A percentile compares a stretch with the other conserved stretches of the same genome.
These are phyloP conservation scores for Blastobotrys serpentis DNA, from an alignment of 1,139 yeast genomes.

Conservation along the genomic window DNA sequence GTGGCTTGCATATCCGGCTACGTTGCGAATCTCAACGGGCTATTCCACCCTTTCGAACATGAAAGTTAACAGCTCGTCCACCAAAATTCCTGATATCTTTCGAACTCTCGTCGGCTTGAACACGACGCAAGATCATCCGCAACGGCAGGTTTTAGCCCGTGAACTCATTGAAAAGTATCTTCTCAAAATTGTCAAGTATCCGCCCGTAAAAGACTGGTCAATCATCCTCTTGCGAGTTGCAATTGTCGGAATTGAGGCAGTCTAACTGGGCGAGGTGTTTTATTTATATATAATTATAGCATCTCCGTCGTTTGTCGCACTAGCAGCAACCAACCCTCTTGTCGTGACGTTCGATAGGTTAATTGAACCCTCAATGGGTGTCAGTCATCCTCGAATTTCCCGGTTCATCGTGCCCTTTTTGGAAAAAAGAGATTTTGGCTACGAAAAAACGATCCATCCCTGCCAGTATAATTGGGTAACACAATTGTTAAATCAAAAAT, in stretches of 20 bases:
- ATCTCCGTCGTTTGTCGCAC: too few relatives aligned
- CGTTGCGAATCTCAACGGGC: conserved; percentile 24
- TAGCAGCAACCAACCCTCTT: too few relatives aligned
- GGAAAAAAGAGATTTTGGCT: too few relatives aligned
- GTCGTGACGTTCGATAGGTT: too few relatives aligned
- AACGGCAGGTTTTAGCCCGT: conserved; percentile 8
- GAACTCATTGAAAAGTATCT: conserved; percentile 4
- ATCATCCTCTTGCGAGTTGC: neutral
- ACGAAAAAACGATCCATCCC: too few relatives aligned
- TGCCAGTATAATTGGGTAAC: too few relatives aligned
- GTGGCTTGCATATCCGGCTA: conserved; percentile 29
- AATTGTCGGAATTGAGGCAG: neutral
- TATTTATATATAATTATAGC: too few relatives aligned
- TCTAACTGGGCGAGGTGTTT: too few relatives aligned
- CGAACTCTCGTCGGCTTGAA: conserved; percentile 10
- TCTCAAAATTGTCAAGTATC: conserved; percentile 2
- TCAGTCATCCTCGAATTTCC: too few relatives aligned
- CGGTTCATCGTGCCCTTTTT: too few relatives aligned
- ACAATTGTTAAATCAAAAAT: too few relatives aligned
- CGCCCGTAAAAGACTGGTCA: neutral
- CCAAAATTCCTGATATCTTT: conserved; percentile 10
- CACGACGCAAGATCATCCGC: conserved; percentile 8
- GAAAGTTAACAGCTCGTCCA: conserved; percentile 10
- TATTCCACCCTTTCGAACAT: conserved; percentile 11
- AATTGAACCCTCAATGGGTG: too few relatives aligned